phyloP scores from a whole-genome alignment of 768 basidiomycete species.

The Amanita inopinata region DNA sequence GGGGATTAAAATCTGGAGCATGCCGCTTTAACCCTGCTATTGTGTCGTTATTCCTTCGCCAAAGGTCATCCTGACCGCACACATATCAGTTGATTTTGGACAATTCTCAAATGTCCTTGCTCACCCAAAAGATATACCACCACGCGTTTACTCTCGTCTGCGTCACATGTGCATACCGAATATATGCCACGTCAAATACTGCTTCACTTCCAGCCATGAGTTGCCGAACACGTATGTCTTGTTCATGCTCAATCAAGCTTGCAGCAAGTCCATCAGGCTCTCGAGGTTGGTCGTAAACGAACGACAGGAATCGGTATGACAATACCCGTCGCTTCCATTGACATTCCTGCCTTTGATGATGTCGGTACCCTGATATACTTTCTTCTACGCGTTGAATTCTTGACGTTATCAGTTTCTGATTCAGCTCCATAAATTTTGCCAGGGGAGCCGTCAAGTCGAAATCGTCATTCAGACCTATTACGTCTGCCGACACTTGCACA shows the following conservation, averaged over 20 bases:
- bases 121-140: constrained; percentile 79
- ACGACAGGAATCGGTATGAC: constrained; percentile 51
- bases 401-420: constrained; percentile 38
- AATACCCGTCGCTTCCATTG: constrained; percentile 43
- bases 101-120: constrained; percentile 12
- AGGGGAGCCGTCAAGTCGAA: constrained; percentile 53
- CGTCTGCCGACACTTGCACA: constrained; percentile 36
- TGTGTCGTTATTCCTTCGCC: constrained; percentile 58
- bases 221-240: constrained; percentile 43
- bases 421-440: constrained; percentile 52
- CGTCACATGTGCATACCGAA: constrained; percentile 42
- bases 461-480: constrained; percentile 57
- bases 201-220: constrained; percentile 36
- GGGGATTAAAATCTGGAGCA: constrained; percentile 57
- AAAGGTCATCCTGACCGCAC: constrained; percentile 58
- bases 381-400: constrained; percentile 35
- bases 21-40: constrained; percentile 38
- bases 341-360: constrained; percentile 36
- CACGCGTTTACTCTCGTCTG: constrained; percentile 43
- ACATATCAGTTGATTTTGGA: not conserved
- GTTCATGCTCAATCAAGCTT: constrained; percentile 38
- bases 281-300: constrained; percentile 49
- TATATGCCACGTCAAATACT: constrained; percentile 40
- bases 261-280: constrained; percentile 33
- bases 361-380: constrained; percentile 41